Conservation (phyloP, 2,329 filamentous ascomycete species). For the Cercospora berteroae region DNA sequence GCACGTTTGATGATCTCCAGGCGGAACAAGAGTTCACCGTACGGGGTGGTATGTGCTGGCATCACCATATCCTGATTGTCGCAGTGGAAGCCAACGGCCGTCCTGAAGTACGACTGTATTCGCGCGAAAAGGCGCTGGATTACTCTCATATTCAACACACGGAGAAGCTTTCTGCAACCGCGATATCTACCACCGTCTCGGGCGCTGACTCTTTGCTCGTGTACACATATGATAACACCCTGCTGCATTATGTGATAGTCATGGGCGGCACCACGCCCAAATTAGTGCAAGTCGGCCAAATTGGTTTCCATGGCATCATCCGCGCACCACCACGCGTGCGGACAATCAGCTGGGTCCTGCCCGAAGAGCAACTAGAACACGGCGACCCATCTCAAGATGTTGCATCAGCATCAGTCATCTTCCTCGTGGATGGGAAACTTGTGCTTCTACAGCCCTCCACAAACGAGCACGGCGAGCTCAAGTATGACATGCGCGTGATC, state of each 20-base stretch:
- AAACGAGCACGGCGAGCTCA: constrained; percentile 77
- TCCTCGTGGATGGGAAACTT: constrained; percentile 95
- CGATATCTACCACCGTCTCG: constrained; percentile 85
- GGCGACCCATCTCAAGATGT: constrained; percentile 97
- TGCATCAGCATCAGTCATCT: constrained; percentile 85
- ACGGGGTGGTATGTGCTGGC: constrained; percentile 97
- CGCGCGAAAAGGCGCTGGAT: constrained; percentile 77
- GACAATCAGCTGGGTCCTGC: constrained; percentile 91
- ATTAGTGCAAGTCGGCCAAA: constrained; percentile 92
- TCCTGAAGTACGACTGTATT: constrained; percentile 83
- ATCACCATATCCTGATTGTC: constrained; percentile 89
- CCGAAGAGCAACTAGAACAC: constrained; percentile 82
- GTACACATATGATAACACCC: constrained; percentile 93
- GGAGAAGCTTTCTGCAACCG: constrained; percentile 75
- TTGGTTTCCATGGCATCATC: constrained; percentile 95
- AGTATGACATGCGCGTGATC: constrained; percentile 97
- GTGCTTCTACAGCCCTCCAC: constrained; percentile 85
- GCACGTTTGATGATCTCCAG: constrained; percentile 78
- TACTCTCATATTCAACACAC: constrained; percentile 69
- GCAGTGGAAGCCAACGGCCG: constrained; percentile 82
- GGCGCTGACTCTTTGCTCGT: constrained; percentile 93
- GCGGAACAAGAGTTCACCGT: constrained; percentile 90
- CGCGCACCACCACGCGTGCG: constrained; percentile 88
- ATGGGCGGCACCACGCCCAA: constrained; percentile 65
- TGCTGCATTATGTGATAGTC: constrained; percentile 90